These are phyloP conservation scores for Eremothecium gossypii DNA, from an alignment of 1,139 yeast genomes.

Conservation along the genomic window DNA sequence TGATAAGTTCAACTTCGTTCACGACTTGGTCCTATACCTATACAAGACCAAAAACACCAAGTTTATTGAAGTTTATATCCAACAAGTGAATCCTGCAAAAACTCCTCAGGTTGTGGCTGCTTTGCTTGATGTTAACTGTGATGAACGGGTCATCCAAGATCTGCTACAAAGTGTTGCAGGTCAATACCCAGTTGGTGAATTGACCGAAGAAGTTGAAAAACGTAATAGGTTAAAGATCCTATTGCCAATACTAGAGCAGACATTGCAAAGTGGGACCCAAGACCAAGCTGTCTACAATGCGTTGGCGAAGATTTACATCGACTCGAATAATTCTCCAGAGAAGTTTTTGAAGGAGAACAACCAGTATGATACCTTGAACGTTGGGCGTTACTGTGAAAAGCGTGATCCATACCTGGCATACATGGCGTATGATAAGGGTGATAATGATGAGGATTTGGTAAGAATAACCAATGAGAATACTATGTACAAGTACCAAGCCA, in stretches of 20 bases:
- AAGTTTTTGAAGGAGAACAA: conserved; percentile 88
- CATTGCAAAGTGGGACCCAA: conserved; percentile 76
- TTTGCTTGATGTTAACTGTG: conserved; percentile 92
- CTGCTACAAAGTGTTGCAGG: conserved; percentile 82
- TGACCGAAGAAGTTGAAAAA: conserved; percentile 91
- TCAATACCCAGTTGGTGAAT: conserved; percentile 83
- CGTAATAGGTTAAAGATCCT: conserved; percentile 87
- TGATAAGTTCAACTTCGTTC: conserved; percentile 85
- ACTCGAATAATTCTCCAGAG: conserved; percentile 94
- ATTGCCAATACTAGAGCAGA: conserved; percentile 86
- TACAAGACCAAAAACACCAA: conserved; percentile 94
- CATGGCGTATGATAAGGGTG: conserved; percentile 93
- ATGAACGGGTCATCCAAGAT: conserved; percentile 75
- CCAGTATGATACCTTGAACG: conserved; percentile 81
- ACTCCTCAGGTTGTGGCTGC: conserved; percentile 98
- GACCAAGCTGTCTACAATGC: conserved; percentile 93
- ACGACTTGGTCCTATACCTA: conserved; percentile 83
- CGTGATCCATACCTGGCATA: conserved; percentile 97
- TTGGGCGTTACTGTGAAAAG: conserved; percentile 98
- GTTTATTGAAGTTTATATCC: conserved; percentile 94
- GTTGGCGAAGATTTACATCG: conserved; percentile 94
- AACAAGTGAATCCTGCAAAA: conserved; percentile 89
- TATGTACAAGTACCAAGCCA: conserved; percentile 98
- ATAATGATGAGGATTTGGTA: conserved; percentile 80
- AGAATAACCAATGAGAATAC: conserved; percentile 91